phyloP scores from a whole-genome alignment of 257 asterid species.

The Apocynum venetum region DNA sequence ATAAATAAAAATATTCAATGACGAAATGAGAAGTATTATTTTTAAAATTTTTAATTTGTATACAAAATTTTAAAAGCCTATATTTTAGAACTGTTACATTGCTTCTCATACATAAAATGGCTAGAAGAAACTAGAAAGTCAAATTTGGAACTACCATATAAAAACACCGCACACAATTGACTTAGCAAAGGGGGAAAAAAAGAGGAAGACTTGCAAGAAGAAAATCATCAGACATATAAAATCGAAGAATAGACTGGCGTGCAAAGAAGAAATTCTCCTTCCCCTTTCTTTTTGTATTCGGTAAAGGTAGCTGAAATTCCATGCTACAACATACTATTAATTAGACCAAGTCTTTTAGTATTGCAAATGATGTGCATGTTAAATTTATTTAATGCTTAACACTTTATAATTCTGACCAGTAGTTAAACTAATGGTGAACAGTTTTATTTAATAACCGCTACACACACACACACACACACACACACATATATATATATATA shows the following conservation, averaged over 20 bases:
- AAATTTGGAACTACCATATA: background rate
- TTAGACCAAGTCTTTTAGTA: background rate
- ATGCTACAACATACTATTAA: no score
- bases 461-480: conserved; percentile 14
- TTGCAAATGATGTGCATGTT: background rate
- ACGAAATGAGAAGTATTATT: no score
- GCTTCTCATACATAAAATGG: no score
- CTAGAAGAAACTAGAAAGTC: background rate
- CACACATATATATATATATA: background rate
- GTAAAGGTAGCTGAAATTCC: background rate
- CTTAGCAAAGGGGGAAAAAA: background rate
- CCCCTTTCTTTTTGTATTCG: no score
- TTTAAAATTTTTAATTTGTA: no score
- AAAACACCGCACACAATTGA: conserved; percentile 2
- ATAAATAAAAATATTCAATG: no score
- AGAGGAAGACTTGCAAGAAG: background rate
- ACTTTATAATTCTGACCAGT: background rate
- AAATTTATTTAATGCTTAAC: background rate
- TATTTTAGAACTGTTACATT: background rate
- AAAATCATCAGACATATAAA: background rate
- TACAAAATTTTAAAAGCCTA: no score
- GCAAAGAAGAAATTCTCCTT: background rate
- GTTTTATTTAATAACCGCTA: conserved; percentile 51
- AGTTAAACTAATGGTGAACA: background rate
- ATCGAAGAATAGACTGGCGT: background rate